phyloP scores from a whole-genome alignment of 1,139 yeast genomes.

The Starmera stellimalicola region DNA sequence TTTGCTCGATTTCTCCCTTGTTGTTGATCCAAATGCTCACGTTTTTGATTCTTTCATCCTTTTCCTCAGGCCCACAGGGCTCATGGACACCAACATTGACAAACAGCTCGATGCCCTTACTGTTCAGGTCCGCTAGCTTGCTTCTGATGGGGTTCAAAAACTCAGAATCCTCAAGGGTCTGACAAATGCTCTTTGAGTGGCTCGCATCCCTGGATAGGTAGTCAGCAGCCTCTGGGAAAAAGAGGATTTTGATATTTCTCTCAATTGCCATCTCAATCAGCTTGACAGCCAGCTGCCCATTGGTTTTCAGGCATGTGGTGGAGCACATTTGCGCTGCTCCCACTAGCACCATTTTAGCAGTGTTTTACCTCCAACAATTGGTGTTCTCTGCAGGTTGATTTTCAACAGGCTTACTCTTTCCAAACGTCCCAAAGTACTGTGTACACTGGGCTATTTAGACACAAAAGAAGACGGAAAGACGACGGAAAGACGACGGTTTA shows the following conservation, averaged over 20 bases:
- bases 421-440: no score
- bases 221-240: constrained; percentile 91
- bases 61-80: constrained; percentile 33
- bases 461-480: no score
- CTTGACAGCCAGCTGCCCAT: constrained; percentile 47
- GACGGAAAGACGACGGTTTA: no score
- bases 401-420: background rate
- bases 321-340: constrained; percentile 90
- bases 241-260: constrained; percentile 52
- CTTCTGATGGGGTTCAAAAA: constrained; percentile 42
- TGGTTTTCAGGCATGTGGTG: constrained; percentile 48
- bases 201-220: constrained; percentile 64
- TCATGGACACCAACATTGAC: constrained; percentile 80
- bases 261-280: constrained; percentile 56
- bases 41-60: constrained; percentile 46
- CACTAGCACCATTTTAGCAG: constrained; percentile 41
- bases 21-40: constrained; percentile 62
- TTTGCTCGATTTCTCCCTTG: constrained; percentile 50
- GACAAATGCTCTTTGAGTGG: constrained; percentile 55
- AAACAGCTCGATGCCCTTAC: constrained; percentile 25
- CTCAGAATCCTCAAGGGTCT: constrained; percentile 36
- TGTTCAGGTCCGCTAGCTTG: constrained; percentile 30
- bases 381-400: background rate
- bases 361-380: background rate
- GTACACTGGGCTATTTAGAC: no score